Percentiles rank a stretch among this genome's conserved stretches.
These are phyloP conservation scores for Rugonectria rugulosa DNA, from an alignment of 2,329 filamentous ascomycete genomes.

Conservation along the genomic window DNA sequence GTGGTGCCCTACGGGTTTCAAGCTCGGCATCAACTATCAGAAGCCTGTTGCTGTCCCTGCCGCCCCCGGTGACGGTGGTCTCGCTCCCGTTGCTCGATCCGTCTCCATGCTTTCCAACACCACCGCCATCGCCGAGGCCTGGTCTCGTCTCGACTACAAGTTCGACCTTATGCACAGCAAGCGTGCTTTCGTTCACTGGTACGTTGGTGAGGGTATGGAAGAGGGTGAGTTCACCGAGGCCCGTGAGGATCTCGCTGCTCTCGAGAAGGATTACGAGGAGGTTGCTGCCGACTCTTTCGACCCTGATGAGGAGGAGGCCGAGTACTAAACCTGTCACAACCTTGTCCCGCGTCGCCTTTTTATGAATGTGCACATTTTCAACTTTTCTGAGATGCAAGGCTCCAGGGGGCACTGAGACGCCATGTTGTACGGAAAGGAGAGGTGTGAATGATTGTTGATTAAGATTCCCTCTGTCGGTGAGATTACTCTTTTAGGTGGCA, in stretches of 20 bases:
- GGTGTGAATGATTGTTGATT: conserved; percentile 35
- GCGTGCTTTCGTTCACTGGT: conserved; percentile 80
- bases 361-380: conserved; percentile 26
- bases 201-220: conserved; percentile 91
- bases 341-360: conserved; percentile 13
- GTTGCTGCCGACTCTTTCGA: conserved; percentile 77
- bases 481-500: conserved; percentile 30
- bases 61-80: conserved; percentile 62
- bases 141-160: conserved; percentile 76
- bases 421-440: conserved; percentile 32
- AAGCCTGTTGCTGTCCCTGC: conserved; percentile 67
- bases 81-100: conserved; percentile 68
- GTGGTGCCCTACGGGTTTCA: conserved; percentile 80
- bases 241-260: conserved; percentile 82
- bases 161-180: conserved; percentile 83
- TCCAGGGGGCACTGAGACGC: conserved; percentile 20
- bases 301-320: conserved; percentile 68
- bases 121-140: conserved; percentile 76
- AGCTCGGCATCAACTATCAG: conserved; percentile 79
- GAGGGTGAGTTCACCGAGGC: conserved; percentile 90
- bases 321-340: conserved; percentile 71
- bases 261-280: conserved; percentile 89
- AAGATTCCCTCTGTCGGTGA: conserved; percentile 38
- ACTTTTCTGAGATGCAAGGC: conserved; percentile 30
- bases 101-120: conserved; percentile 80